These are phyloP conservation scores for Xerocomus potaroensis DNA, from an alignment of 768 basidiomycete genomes.

Conservation along the genomic window DNA sequence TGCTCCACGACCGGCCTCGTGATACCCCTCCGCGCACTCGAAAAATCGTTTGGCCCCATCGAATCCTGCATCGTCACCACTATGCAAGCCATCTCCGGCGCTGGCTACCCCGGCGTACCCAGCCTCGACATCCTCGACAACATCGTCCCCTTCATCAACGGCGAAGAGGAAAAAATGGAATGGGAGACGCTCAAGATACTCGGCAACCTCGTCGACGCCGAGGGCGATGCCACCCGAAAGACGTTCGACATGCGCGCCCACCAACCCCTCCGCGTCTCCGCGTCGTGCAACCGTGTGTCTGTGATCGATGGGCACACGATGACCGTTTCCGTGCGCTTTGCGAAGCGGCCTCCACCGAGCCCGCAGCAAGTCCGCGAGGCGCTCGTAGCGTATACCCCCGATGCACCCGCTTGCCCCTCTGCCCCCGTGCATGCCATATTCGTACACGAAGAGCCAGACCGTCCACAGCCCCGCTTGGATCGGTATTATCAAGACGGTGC, in stretches of 20 bases:
- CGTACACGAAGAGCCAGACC: constrained; percentile 89
- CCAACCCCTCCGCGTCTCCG: constrained; percentile 85
- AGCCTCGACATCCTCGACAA: constrained; percentile 93
- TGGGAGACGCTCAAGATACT: constrained; percentile 99
- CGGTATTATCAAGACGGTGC: constrained; percentile 87
- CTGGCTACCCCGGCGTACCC: constrained; percentile 93
- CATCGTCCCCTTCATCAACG: constrained; percentile 88
- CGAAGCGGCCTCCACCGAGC: constrained; percentile 72
- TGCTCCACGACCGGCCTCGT: constrained; percentile 94
- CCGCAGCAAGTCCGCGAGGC: constrained; percentile 87
- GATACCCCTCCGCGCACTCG: constrained; percentile 87
- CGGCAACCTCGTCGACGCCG: constrained; percentile 58
- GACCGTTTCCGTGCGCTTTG: constrained; percentile 84
- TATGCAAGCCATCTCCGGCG: constrained; percentile 96
- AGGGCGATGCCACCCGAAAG: constrained; percentile 47
- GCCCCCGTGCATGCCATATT: constrained; percentile 81
- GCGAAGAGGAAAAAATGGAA: constrained; percentile 97
- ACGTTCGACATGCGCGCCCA: constrained; percentile 81
- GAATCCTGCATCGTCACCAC: constrained; percentile 90
- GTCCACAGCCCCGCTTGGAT: constrained; percentile 93
- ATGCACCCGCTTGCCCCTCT: constrained; percentile 77
- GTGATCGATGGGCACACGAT: constrained; percentile 95
- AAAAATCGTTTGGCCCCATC: constrained; percentile 90
- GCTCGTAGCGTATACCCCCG: constrained; percentile 66
- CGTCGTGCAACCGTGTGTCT: constrained; percentile 91